phyloP scores from a whole-genome alignment of 148 eudicot species.

The Chenopodium suecicum region DNA sequence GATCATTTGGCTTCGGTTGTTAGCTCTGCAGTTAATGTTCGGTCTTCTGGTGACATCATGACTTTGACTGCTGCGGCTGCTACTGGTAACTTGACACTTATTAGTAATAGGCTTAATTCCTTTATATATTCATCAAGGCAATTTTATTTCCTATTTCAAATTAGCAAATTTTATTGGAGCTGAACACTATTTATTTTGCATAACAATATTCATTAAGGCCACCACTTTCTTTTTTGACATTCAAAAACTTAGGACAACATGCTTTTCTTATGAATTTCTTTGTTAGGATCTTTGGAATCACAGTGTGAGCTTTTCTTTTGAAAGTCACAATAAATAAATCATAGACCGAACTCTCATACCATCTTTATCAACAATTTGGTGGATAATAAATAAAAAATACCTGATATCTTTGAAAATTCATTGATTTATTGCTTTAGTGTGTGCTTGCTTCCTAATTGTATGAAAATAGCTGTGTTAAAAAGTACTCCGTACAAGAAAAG shows the following conservation, averaged over 20 bases:
- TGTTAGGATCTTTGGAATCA: not conserved
- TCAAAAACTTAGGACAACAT: too few relatives aligned
- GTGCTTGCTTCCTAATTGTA: not conserved
- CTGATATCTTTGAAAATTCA: too few relatives aligned
- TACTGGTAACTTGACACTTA: conserved; percentile 48
- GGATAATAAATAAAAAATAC: not conserved
- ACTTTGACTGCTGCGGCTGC: conserved; percentile 94
- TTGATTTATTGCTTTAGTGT: not conserved
- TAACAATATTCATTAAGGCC: too few relatives aligned
- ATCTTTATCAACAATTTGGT: not conserved
- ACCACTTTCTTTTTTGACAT: too few relatives aligned
- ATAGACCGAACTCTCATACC: not conserved
- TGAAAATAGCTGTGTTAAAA: not conserved
- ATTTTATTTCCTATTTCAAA: too few relatives aligned
- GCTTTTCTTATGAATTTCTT: too few relatives aligned
- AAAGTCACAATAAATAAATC: not conserved
- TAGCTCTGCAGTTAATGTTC: conserved; percentile 87
- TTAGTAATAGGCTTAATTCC: not conserved
- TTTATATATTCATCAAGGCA: not conserved
- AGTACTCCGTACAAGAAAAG: not conserved
- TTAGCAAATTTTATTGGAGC: too few relatives aligned
- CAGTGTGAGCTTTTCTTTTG: not conserved
- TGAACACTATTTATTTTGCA: too few relatives aligned
- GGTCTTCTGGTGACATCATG: conserved; percentile 89
- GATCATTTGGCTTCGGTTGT: conserved; percentile 78